Base-by-base conservation (phyloP, 768 basidiomycete genomes). In the Exidia glandulosa region DNA sequence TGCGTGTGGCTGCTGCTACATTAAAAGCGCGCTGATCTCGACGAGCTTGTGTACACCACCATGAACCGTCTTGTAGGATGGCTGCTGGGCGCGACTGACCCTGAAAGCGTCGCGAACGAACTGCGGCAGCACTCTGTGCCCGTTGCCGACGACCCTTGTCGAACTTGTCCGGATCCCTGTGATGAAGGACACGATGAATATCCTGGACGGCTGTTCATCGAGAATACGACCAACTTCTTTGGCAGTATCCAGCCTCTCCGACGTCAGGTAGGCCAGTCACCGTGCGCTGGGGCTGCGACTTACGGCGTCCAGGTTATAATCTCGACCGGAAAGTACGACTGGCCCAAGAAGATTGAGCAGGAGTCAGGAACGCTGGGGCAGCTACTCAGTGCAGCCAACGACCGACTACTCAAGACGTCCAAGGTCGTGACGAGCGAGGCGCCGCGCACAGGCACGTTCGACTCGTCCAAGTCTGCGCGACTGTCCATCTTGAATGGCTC, bases 321-420 rank as follows among this genome's bases (percentile, higher is more conserved):
- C 58, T 94, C 90, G 1, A 95, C 93, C 0, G 92, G 92, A 5
- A 85, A 88, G 72, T 78, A 84, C 23, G 92, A 98, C 74, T 97
- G 94, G 94, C 81, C 83, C 37, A 77, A 78, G 45, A 85, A 93
- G 47, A 83, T 97, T 61, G 87, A 87, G 2, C 81, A 85, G 60
- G 86, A 81, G 30, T 74, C 78, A 29, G 81, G 79, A 55, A 83
- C 87, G 4, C 81, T 98, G 29, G 89, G 94, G 5, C 78, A 73
- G 27, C 83, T 61, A 72, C 81, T 73, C 67, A 86, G 65, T 60
- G 58, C 57, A 48, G 63, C 55, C 62, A 65, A 65, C 63, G 33
- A 50, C 55, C 64, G 62, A 71, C 33, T 60, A 64, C 56, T 30
- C 48, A 58, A 63, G 64, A 58, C 34, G 19, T 48, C 56, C 56